phyloP scores from a whole-genome alignment of 306 rosid species.

The Geum urbanum region DNA sequence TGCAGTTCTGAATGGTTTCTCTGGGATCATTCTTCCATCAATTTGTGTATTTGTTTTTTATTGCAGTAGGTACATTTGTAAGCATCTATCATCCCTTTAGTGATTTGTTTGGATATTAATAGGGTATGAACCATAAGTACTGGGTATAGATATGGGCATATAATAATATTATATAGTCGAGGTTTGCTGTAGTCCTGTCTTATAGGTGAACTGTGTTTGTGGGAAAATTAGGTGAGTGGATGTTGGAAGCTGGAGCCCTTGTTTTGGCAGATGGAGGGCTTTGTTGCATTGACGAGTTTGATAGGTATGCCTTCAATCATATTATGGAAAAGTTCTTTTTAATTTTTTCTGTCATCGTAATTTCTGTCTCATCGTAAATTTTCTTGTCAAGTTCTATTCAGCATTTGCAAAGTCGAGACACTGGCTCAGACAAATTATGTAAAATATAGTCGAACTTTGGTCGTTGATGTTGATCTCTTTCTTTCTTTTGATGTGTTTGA shows the following conservation, averaged over 20 bases:
- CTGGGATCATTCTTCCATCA: conserved; percentile 7
- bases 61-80: conserved; percentile 9
- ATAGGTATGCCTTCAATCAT: conserved; percentile 45
- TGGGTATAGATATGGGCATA: neutral
- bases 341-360: no score
- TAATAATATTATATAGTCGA: neutral
- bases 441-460: neutral
- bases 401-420: neutral
- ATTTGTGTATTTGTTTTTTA: conserved; percentile 4
- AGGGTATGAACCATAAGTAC: neutral
- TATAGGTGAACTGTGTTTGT: conserved; percentile 6
- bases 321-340: neutral
- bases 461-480: neutral
- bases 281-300: conserved; percentile 97
- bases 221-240: conserved; percentile 76
- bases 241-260: conserved; percentile 99
- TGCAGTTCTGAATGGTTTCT: neutral
- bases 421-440: neutral
- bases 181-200: neutral
- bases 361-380: no score
- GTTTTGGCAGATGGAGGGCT: conserved; percentile 96
- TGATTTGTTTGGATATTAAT: conserved; percentile 1
- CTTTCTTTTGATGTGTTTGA: conserved; percentile 14
- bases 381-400: neutral
- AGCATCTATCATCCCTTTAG: conserved; percentile 17